Conservation (phyloP, 1,139 yeast genomes). For the Lodderomyces margitis region DNA sequence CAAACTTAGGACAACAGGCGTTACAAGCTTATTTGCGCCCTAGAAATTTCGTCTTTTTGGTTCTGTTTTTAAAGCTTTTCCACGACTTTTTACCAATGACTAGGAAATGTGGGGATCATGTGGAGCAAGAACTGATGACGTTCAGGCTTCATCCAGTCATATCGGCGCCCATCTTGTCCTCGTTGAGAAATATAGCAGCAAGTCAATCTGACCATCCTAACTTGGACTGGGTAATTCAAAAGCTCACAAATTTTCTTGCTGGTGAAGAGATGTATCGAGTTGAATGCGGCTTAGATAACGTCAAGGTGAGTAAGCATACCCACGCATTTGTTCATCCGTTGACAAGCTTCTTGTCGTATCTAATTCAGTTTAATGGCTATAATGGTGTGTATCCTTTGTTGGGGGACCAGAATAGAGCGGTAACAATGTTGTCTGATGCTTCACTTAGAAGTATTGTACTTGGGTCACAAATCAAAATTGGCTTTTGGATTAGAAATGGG, state of each 20-base stretch:
- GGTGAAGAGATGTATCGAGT: constrained; percentile 1
- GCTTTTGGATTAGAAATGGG: constrained; percentile 93
- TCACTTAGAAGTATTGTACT: constrained; percentile 63
- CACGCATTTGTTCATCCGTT: constrained; percentile 61
- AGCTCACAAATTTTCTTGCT: constrained; percentile 6
- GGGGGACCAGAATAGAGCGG: constrained; percentile 22
- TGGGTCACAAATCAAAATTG: constrained; percentile 70
- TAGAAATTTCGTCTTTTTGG: constrained; percentile 35
- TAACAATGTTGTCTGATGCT: constrained; percentile 50
- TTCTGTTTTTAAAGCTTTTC: constrained; percentile 46
- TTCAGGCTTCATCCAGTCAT: constrained; percentile 49
- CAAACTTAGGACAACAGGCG: constrained; percentile 21
- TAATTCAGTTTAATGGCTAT: constrained; percentile 34
- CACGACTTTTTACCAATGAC: constrained; percentile 57
- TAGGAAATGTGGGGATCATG: constrained; percentile 69
- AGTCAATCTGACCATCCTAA: constrained; percentile 22
- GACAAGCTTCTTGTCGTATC: constrained; percentile 49
- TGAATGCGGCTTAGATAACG: neutral
- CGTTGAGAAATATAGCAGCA: constrained; percentile 45
- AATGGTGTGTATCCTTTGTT: constrained; percentile 18
- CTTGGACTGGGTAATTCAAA: constrained; percentile 13
- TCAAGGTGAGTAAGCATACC: constrained; percentile 44
- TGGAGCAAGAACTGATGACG: constrained; percentile 51
- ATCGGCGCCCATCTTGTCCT: constrained; percentile 45
- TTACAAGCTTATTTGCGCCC: constrained; percentile 24